Conservation (phyloP, 306 rosid species). For the Styphnolobium japonicum region DNA sequence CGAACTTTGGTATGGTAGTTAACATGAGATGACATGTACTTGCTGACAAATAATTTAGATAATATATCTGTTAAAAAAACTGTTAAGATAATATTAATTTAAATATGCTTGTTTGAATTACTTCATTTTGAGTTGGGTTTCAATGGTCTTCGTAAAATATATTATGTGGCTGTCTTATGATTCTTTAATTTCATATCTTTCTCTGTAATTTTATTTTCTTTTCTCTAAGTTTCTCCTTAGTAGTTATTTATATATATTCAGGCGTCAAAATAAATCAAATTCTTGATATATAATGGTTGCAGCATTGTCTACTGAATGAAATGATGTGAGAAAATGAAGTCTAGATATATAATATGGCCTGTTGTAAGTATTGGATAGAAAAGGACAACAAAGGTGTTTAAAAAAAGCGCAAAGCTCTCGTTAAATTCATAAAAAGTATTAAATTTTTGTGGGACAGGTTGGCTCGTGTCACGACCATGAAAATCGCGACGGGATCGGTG, state of each 20-base stretch:
- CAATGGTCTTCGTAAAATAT: constrained; percentile 1
- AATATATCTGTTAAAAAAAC: not conserved
- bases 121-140: constrained; percentile 1
- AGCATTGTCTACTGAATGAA: too few relatives aligned
- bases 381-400: too few relatives aligned
- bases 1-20: not conserved
- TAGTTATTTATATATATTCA: not conserved
- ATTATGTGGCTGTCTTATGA: not conserved
- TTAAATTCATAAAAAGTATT: too few relatives aligned
- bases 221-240: not conserved
- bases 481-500: too few relatives aligned
- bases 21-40: not conserved
- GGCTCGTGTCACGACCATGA: too few relatives aligned
- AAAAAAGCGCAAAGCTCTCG: too few relatives aligned
- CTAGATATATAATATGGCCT: too few relatives aligned
- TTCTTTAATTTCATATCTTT: constrained; percentile 17
- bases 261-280: constrained; percentile 25
- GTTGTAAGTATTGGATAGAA: too few relatives aligned
- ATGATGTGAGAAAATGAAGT: too few relatives aligned
- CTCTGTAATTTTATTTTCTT: not conserved
- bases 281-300: too few relatives aligned
- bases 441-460: too few relatives aligned
- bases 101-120: constrained; percentile 6
- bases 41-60: not conserved
- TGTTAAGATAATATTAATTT: not conserved